Conservation (phyloP, 2,329 filamentous ascomycete genomes). For the Apiospora aurea region DNA sequence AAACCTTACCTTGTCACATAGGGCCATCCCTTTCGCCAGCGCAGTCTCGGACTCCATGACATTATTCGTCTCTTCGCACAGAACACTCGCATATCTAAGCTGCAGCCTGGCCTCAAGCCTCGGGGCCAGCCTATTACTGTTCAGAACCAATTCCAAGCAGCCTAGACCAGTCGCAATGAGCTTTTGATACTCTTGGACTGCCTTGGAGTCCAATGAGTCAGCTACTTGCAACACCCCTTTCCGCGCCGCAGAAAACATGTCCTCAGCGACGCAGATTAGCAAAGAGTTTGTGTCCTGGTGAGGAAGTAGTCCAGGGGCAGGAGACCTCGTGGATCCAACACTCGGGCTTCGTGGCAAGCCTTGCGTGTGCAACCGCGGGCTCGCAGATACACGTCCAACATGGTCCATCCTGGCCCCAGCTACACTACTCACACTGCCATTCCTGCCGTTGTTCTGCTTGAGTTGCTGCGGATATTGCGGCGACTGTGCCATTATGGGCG, state of each 20-base stretch:
- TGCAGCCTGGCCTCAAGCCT: conserved; percentile 73
- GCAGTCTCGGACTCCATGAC: conserved; percentile 75
- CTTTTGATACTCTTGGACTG: conserved; percentile 72
- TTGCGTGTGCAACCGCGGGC: conserved; percentile 40
- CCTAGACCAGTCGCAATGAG: conserved; percentile 75
- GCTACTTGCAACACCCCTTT: conserved; percentile 57
- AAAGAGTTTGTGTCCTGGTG: conserved; percentile 62
- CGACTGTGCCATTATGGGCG: conserved; percentile 38
- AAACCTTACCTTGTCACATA: conserved; percentile 68
- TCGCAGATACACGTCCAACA: conserved; percentile 39
- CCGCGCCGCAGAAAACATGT: conserved; percentile 75
- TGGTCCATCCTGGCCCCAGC: conserved; percentile 36
- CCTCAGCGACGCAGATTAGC: conserved; percentile 75
- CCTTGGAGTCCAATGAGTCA: conserved; percentile 55
- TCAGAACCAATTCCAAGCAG: conserved; percentile 74
- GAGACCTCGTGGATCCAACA: conserved; percentile 43
- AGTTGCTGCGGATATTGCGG: conserved; percentile 37
- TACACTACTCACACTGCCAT: conserved; percentile 30
- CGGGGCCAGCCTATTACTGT: conserved; percentile 65
- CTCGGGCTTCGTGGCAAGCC: conserved; percentile 41
- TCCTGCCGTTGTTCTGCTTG: conserved; percentile 34
- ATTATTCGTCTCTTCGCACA: conserved; percentile 81
- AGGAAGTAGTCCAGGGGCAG: conserved; percentile 50
- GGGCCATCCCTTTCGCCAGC: conserved; percentile 72
- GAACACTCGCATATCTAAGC: conserved; percentile 73